Evolutionary conservation across 106 monocot genomes (phyloP).

Genomic region (Posidonia australis): DNA sequence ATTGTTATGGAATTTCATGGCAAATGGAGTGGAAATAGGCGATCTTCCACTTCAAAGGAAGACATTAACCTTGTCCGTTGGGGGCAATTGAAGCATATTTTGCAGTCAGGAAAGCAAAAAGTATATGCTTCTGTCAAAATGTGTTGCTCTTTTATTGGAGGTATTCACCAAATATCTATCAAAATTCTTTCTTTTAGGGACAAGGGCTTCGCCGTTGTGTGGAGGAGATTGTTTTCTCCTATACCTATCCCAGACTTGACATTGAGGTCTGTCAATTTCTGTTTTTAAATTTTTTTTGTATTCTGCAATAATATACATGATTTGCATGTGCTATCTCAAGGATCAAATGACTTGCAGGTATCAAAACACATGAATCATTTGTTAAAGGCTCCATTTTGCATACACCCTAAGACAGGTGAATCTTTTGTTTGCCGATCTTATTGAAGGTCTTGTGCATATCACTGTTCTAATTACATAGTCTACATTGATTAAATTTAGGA

Average conservation of each 20-base stretch:
- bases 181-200: constrained; percentile 12
- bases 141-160: background rate
- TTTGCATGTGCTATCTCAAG: background rate
- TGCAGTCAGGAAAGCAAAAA: constrained; percentile 92
- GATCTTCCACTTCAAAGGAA: constrained; percentile 47
- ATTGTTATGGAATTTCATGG: constrained; percentile 54
- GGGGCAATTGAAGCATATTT: constrained; percentile 71
- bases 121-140: constrained; percentile 11
- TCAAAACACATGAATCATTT: constrained; percentile 97
- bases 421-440: background rate
- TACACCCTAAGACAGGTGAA: constrained; percentile 92
- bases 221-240: constrained; percentile 95
- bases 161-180: background rate
- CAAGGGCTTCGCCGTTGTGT: constrained; percentile 66
- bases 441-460: background rate
- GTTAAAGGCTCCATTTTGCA: constrained; percentile 87
- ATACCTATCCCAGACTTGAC: constrained; percentile 90
- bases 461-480: too few relatives aligned
- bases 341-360: constrained; percentile 33
- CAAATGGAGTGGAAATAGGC: constrained; percentile 76
- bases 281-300: constrained; percentile 1
- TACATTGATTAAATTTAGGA: background rate
- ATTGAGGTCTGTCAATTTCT: constrained; percentile 49
- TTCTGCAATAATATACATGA: background rate
- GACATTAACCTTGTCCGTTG: constrained; percentile 58